Evolutionary conservation across 2,329 filamentous ascomycete genomes (phyloP), one percentile per base, ranked within the genome.

Genomic region (Elsinoe australis): DNA sequence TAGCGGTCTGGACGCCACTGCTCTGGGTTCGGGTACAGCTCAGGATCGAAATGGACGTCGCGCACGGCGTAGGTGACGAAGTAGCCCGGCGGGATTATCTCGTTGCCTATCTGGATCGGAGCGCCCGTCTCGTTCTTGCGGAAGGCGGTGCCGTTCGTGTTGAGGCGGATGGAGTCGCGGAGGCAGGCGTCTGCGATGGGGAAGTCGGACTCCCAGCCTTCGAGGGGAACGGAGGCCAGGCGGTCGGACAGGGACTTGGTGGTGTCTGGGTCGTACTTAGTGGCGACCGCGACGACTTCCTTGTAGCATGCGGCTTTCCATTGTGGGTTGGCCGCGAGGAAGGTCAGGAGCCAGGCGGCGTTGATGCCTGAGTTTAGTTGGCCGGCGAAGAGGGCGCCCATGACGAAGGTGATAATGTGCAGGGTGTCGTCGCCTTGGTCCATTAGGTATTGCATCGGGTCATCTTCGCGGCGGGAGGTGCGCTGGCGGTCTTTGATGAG

Each of bases 331-430:
- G 68, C 50, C 47, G 73, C 59, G 47, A 81, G 64, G 65, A 74
- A 68, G 58, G 70, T 52, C 52, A 79, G 58, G 52, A 78, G 61
- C 67, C 71, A 78, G 1, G 71, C 70, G 1, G 72, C 71, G 53
- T 76, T 78, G 57, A 76, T 70, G 31, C 74, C 75, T 18, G 64
- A 74, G 60, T 79, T 80, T n/a, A 78, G 54, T 26, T 74, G 63
- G n/a, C 75, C 76, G 1, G 76, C 75, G 56, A 76, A 78, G 2
- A 80, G 61, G 0, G 73, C 64, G 9, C 70, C 69, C n/a, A 79
- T 61, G 26, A 76, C 65, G 58, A 78, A 76, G 14, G 60, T 56
- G 28, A 74, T 63, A 26, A 75, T 70, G 38, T 67, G 61, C 5
- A 59, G 55, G 8, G 71, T 65, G 12, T 58, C 61, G n/a, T 72